Percentiles rank a stretch among this genome's conserved stretches.
These are phyloP conservation scores for Hydnum rufescens DNA, from an alignment of 768 basidiomycete species.

Conservation along the genomic window DNA sequence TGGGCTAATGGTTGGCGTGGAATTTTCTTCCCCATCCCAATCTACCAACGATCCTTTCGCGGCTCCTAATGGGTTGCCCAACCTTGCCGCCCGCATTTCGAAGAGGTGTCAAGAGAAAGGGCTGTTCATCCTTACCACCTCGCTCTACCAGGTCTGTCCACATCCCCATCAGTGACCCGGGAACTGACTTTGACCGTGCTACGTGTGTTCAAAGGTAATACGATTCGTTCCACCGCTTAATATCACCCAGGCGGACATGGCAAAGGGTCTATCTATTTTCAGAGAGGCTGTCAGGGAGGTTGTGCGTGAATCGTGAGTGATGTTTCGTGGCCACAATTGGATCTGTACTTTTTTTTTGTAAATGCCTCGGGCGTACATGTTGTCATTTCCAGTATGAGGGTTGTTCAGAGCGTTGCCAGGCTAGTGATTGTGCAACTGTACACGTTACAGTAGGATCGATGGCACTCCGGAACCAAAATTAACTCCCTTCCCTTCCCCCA, in stretches of 20 bases:
- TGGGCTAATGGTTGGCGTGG: constrained; percentile 78
- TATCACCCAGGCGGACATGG: constrained; percentile 53
- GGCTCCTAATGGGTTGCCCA: constrained; percentile 23
- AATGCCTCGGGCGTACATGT: too few species aligned
- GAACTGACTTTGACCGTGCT: constrained; percentile 1
- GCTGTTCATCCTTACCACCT: constrained; percentile 74
- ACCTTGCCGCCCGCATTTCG: constrained; percentile 49
- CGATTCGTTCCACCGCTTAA: constrained; percentile 90
- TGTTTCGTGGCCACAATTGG: too few species aligned
- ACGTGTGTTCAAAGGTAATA: constrained; percentile 23
- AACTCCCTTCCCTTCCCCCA: too few species aligned
- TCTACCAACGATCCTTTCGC: constrained; percentile 30
- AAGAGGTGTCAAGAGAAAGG: constrained; percentile 73
- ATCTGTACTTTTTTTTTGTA: too few species aligned
- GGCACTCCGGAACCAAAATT: too few species aligned
- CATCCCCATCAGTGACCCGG: not conserved
- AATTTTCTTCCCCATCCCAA: constrained; percentile 46
- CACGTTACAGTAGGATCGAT: too few species aligned
- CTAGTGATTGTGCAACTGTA: too few species aligned
- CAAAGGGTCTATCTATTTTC: constrained; percentile 24
- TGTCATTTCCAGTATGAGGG: too few species aligned
- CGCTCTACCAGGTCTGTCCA: constrained; percentile 44
- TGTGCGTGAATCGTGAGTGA: constrained; percentile 15
- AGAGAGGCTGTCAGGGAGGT: constrained; percentile 46
- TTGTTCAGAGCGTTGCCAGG: too few species aligned